A percentile compares a stretch with the other conserved stretches of the same genome.
Conservation (phyloP, 2,329 filamentous ascomycete species). For the Fusarium irregulare region DNA sequence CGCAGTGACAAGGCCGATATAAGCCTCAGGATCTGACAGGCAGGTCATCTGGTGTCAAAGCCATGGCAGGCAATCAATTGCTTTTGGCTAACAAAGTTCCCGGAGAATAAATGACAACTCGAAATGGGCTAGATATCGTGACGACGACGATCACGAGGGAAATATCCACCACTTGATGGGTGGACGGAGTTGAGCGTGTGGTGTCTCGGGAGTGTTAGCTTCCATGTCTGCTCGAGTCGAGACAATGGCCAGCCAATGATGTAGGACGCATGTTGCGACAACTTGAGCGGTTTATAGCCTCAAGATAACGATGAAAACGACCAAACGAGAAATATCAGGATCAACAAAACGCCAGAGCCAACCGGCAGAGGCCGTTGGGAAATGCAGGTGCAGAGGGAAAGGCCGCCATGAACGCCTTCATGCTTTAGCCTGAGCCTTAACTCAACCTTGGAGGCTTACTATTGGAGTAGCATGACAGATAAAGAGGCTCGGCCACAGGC, state of each 20-base stretch:
- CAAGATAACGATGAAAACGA: conserved; percentile 16
- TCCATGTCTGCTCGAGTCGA: conserved; percentile 1
- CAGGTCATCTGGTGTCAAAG: conserved; percentile 37
- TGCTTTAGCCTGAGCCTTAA: conserved; percentile 27
- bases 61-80: conserved; percentile 17
- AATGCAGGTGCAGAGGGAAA: conserved; percentile 32
- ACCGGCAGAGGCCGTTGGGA: conserved; percentile 1
- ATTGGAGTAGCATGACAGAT: conserved; percentile 30
- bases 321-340: conserved; percentile 10
- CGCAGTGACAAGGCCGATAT: conserved; percentile 32
- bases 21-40: conserved; percentile 36
- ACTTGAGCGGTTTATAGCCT: conserved; percentile 16
- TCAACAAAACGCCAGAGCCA: neutral
- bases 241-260: conserved; percentile 12
- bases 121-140: conserved; percentile 34
- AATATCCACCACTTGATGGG: conserved; percentile 30
- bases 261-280: neutral
- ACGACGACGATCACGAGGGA: conserved; percentile 39
- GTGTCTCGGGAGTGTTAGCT: conserved; percentile 25
- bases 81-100: conserved; percentile 16
- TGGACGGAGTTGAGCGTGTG: conserved; percentile 22
- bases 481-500: conserved; percentile 29
- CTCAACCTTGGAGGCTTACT: conserved; percentile 4
- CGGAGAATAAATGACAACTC: conserved; percentile 30
- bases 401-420: conserved; percentile 20